Percentiles rank a stretch among this genome's conserved stretches.
Evolutionary conservation across 108 stramenopile genomes (phyloP).

Genomic region (Cyclostephanos tholiformis): DNA sequence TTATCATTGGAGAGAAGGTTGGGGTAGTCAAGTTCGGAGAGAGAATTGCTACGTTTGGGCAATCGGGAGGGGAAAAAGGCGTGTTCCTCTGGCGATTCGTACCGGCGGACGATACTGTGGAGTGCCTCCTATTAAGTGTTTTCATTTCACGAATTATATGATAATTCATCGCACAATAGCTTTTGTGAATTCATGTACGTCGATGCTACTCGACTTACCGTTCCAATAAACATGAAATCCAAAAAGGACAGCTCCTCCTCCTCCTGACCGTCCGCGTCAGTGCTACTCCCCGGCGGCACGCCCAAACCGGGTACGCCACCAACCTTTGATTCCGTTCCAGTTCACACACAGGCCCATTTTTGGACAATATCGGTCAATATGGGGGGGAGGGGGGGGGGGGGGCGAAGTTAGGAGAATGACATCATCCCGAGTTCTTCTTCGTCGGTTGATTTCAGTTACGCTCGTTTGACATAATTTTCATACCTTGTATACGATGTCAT

Average conservation of each 20-base stretch:
- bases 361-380: too few relatives aligned
- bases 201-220: slow-evolving; percentile 50
- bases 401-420: too few relatives aligned
- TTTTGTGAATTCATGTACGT: neutral
- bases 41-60: slow-evolving; percentile 64
- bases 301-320: slow-evolving; percentile 72
- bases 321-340: too few relatives aligned
- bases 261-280: slow-evolving; percentile 25
- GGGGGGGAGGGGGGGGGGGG: too few relatives aligned
- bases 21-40: slow-evolving; percentile 86
- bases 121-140: slow-evolving; percentile 73
- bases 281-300: slow-evolving; percentile 48
- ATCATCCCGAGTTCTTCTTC: too few relatives aligned
- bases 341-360: too few relatives aligned
- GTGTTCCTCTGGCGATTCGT: slow-evolving; percentile 98
- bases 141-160: neutral
- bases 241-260: slow-evolving; percentile 75
- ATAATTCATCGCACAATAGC: slow-evolving; percentile 7
- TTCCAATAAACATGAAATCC: slow-evolving; percentile 94
- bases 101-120: slow-evolving; percentile 94
- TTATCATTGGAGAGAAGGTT: slow-evolving; percentile 66
- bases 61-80: slow-evolving; percentile 92
- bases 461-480: too few relatives aligned
- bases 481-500: slow-evolving; percentile 81
- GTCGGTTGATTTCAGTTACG: too few relatives aligned